Percentiles rank a stretch among this genome's conserved stretches.
Conservation (phyloP, 176 grass and related monocot genomes). For the Musa troglodytarum region DNA sequence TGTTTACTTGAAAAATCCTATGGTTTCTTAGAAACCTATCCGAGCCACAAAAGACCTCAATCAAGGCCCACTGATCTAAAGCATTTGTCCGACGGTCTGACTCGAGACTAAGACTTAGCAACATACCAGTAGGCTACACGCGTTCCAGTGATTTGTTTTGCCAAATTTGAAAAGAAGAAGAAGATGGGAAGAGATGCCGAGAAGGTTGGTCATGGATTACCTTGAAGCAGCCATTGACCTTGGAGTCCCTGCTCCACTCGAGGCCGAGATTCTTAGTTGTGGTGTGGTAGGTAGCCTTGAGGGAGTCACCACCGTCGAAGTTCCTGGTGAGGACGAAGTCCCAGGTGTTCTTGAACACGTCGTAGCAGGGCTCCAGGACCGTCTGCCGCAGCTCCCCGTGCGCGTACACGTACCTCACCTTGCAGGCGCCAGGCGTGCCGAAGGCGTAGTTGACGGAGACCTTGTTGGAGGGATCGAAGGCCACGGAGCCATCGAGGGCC, state of each 20-base stretch:
- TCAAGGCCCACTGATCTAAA: too few species aligned
- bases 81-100: too few species aligned
- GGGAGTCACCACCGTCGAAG: conserved; percentile 36
- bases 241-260: conserved; percentile 58
- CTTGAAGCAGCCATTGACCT: conserved; percentile 60
- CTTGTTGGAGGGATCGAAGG: conserved; percentile 71
- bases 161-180: neutral
- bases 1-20: too few species aligned
- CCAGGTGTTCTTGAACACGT: conserved; percentile 66
- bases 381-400: conserved; percentile 54
- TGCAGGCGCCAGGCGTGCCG: conserved; percentile 35
- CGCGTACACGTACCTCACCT: conserved; percentile 73
- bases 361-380: conserved; percentile 66
- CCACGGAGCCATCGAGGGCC: conserved; percentile 42
- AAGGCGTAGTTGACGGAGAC: conserved; percentile 53
- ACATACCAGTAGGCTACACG: neutral
- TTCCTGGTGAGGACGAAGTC: conserved; percentile 69
- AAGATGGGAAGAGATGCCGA: neutral
- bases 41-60: too few species aligned
- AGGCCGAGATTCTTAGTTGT: conserved; percentile 60
- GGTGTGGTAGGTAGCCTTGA: conserved; percentile 69
- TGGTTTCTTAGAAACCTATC: too few species aligned
- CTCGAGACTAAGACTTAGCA: too few species aligned
- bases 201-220: conserved; percentile 14
- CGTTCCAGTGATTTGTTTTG: neutral